Base-by-base conservation (phyloP, 495 filamentous ascomycete genomes). In the Trichodelitschia bisporula region DNA sequence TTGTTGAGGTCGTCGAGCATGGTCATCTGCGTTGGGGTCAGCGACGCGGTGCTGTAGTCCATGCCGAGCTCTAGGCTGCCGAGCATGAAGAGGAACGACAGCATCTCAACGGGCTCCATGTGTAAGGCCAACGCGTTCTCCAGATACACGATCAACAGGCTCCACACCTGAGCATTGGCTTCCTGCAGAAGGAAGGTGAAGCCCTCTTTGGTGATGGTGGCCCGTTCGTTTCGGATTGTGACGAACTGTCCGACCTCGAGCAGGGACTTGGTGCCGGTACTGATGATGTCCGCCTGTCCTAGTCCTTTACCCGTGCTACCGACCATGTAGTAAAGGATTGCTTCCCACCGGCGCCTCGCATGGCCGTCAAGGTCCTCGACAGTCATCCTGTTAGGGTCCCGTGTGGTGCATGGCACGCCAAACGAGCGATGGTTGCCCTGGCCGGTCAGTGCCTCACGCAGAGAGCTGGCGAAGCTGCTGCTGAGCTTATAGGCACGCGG, bases 181-280 rank as follows among this genome's bases (percentile, higher is more conserved):
- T 92, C 86, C 43, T 95, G 86, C 0, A 97, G 56, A 6, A 97
- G 61, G 39, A 97, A 97, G 1, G 77, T 76, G 44, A 97, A 97
- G 3, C 86, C 86, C 12, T 72, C 65, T 45, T 92, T 66, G 1
- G 89, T 95, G 37, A 97, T 97, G 2, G 59, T 62, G 13, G 64
- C 57, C 21, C 55, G 60, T 11, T 57, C 54, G 19, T 58, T 60
- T 20, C 57, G 55, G 9, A 62, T 55, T 40, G 77, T 69, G 18
- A 97, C 82, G 17, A 95, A 57, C n/a, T 69, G 60, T 0, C 86
- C 82, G 1, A 62, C 58, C 37, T 77, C 58, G 15, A 97, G 58
- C 18, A 97, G 59, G 20, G 72, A 59, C 45, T 79, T 86, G 4
- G 93, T 84, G 4, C 75, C 76, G 26, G 64, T 58, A 40, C 76